Base-by-base conservation (phyloP, 345 rosid genomes). In the Salix exigua region DNA sequence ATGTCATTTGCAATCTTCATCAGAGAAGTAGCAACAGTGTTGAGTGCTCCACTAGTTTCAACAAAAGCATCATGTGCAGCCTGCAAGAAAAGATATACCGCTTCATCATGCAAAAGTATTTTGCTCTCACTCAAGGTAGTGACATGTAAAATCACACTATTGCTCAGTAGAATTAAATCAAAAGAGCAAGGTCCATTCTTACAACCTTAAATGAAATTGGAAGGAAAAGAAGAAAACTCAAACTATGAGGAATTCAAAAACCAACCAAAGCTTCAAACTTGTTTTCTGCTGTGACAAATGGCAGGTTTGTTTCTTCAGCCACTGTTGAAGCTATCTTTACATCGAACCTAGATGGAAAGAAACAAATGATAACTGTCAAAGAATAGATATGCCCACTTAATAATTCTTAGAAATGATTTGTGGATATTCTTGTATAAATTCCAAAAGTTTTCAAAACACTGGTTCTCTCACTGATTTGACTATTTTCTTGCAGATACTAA, bases 11-110 rank as follows among this genome's bases (percentile, higher is more conserved):
- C 97, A 73, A 94, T 80, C 87, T 95, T 95, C 98, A 95, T 95
- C 79, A 93, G 78, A 44, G 99, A 95, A 72, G 86, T 65, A 83
- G 94, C 91, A 70, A 91, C 67, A 10, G 97, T 93, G 84, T 91
- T 95, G 40, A 93, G 90, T 61, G 98, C 88, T 75, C 99, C 99
- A 77, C 99, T 91, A 73, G 90, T 87, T 87, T 95, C 98, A 82
- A 95, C 99, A 85, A 88, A 91, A 72, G 99, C 94, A 88, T 95
- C 99, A 73, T 95, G 99, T 67, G 99, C 98, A 82, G 99, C 99
- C 97, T 91, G 86, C 66, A 74, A 73, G 76, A 82, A 18, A 51
- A 51, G 19, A 51, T 1, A 18, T 48, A 79, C 76, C 65, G 8
- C 77, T 61, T 76, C 78, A 46, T 48, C 30, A 58, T 33, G 58